Percentiles rank a stretch among this genome's conserved stretches.
Conservation (phyloP, 345 rosid species). For the Eucalyptus melliodora region DNA sequence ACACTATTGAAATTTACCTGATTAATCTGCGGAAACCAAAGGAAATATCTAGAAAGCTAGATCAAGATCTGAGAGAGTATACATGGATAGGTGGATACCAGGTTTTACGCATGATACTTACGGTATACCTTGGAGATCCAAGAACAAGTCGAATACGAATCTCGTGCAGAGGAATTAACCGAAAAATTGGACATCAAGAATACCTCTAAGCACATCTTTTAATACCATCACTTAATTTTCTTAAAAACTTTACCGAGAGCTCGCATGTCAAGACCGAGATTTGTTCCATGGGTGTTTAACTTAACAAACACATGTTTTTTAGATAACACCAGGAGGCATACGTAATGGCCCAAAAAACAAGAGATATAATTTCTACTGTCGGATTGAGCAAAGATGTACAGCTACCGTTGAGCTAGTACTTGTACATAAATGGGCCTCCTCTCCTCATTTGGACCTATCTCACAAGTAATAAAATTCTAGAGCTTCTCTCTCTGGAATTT, state of each 20-base stretch:
- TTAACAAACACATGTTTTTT: conserved; percentile 48
- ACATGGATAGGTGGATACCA: not conserved
- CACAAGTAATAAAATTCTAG: too few species aligned
- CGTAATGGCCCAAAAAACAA: too few species aligned
- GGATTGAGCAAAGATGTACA: too few species aligned
- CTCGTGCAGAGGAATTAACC: not conserved
- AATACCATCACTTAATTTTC: not conserved
- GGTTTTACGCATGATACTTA: not conserved
- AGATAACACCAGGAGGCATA: too few species aligned
- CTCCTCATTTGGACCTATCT: too few species aligned
- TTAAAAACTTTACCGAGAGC: not conserved
- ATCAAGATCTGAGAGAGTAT: not conserved
- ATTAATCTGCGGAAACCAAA: not conserved
- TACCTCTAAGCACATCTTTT: not conserved
- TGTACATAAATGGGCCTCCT: too few species aligned
- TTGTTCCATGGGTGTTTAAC: not conserved
- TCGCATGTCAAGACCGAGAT: not conserved
- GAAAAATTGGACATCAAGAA: not conserved
- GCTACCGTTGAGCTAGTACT: too few species aligned
- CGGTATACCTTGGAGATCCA: not conserved
- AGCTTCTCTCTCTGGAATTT: too few species aligned
- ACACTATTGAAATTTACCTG: not conserved
- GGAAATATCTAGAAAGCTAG: not conserved
- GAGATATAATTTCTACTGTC: too few species aligned
- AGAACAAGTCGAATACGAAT: not conserved